Conservation (phyloP, 2,329 filamentous ascomycete species). For the Talaromyces sp. region DNA sequence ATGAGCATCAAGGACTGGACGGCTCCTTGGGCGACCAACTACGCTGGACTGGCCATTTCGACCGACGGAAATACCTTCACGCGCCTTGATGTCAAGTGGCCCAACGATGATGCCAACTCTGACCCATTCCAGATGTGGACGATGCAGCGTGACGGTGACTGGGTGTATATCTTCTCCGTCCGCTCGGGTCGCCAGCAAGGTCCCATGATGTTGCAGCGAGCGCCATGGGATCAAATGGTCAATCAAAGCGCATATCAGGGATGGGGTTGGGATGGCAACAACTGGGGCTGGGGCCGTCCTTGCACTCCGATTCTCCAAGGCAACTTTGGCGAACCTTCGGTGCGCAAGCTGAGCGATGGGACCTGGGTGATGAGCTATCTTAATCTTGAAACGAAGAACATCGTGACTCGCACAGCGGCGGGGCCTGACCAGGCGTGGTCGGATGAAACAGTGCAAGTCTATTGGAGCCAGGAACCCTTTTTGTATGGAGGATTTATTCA, state of each 20-base stretch:
- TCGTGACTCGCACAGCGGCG: conserved; percentile 10
- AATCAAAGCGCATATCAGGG: conserved; percentile 7
- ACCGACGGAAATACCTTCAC: conserved; percentile 11
- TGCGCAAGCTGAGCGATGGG: conserved; percentile 11
- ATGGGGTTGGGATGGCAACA: conserved; percentile 10
- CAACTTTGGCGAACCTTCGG: conserved; percentile 10
- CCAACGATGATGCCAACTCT: conserved; percentile 6
- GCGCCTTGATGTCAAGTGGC: conserved; percentile 4
- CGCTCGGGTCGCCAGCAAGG: conserved; percentile 10
- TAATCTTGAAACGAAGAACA: conserved; percentile 1
- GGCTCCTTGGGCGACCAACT: conserved; percentile 12
- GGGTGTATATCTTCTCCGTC: conserved; percentile 11
- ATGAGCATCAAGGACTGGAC: conserved; percentile 12
- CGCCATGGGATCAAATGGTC: conserved; percentile 10
- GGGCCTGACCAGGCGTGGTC: conserved; percentile 8
- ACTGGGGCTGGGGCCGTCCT: conserved; percentile 8
- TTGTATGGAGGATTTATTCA: conserved; percentile 15
- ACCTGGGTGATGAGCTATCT: conserved; percentile 13
- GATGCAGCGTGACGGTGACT: conserved; percentile 12
- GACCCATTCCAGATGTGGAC: conserved; percentile 13
- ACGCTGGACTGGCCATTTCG: conserved; percentile 11
- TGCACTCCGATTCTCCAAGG: conserved; percentile 10
- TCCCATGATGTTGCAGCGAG: conserved; percentile 12
- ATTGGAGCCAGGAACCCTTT: conserved; percentile 9
- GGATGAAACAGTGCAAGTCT: conserved; percentile 10